Evolutionary conservation across 192 early-diverging fungal species (phyloP), one percentile per base, ranked within the genome.

Genomic region (Backusella macrospora): DNA sequence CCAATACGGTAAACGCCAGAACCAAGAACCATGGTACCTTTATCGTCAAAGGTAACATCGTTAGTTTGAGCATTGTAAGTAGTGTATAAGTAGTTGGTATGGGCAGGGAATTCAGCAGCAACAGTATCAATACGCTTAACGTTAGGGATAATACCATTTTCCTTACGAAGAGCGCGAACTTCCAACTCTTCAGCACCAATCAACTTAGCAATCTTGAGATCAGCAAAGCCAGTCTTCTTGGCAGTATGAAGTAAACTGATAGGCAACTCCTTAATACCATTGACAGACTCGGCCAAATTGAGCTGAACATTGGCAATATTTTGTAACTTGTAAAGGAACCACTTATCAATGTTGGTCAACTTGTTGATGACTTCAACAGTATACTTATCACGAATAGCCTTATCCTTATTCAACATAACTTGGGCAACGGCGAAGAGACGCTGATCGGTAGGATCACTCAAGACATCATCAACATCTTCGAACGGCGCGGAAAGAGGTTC

Each of bases 1-100:
- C 97, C 97, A 65, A 99, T 99, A 65, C 97, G 89, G 83, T 99
- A 99, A 29, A 99, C 97, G 63, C 97, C 97, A 5, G 95, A 97
- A 15, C 97, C 97, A 66, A 99, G 87, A 6, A 99, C 96, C 92
- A 98, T 96, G 13, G 94, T 93, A 63, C 96, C 97, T 62, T 89
- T 87, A 79, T 96, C 97, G 29, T 91, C 80, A 70, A 98, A 98
- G 10, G 59, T 71, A 18, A 98, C 93, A 76, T 98, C 97, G 69
- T 97, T 84, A 0, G 90, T 87, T 0, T 90, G 81, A 5, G 91
- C 97, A 80, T 96, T 96, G 87, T 98, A 98, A n/a, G 96, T 97
- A n/a, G 91, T 96, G 88, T 97, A 98, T 9, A 98, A 85, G 76
- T 98, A 98, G 82, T 98, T 98, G 48, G 97, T 98, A 62, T 91